Base-by-base conservation (phyloP, 2,329 filamentous ascomycete genomes). In the Fonsecaea pugnacius region DNA sequence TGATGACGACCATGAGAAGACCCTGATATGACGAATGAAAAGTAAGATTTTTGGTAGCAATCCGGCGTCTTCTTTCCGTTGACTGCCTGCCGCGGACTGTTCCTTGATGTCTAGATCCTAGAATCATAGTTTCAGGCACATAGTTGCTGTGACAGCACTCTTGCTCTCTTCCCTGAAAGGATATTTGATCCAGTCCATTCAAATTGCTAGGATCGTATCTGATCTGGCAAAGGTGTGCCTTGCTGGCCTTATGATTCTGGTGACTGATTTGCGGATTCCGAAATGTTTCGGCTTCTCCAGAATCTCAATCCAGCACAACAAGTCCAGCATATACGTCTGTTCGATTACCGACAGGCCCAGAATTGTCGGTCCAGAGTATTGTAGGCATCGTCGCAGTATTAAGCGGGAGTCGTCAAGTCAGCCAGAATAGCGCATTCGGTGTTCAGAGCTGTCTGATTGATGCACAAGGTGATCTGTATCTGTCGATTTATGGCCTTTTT, bases 1-100 rank as follows among this genome's bases (percentile, higher is more conserved):
- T 48, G 43, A 48, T 9, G 43, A 48, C 9, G 43, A 48, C 43
- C 43, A 48, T 48, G 43, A 48, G 24, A 48, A 24, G 21, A 48
- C 1, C 12, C 43, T 21, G 21, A 24, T 18, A 24, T 12, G 43
- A 27, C 21, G 6, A 48, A 27, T 46, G 40, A 14, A 48, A 48
- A 48, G 38, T 43, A 43, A 46, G 43, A 14, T 12, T 48, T n/a
- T 27, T 48, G 9, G 18, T 48, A 14, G 9, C 4, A 14, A 48
- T 48, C 21, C 9, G 9, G 18, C 5, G 10, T 24, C 43, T 21
- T 48, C 43, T 48, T 48, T 16, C 24, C 43, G 3, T 27, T 4
- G 43, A 14, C 10, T 14, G 5, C 12, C 21, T 24, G 9, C 10
- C 18, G 24, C 21, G 10, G 10, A 1, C 24, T 21, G 18, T 27